phyloP scores from a whole-genome alignment of 169 alveolate species.

The Cryptosporidium sp. region DNA sequence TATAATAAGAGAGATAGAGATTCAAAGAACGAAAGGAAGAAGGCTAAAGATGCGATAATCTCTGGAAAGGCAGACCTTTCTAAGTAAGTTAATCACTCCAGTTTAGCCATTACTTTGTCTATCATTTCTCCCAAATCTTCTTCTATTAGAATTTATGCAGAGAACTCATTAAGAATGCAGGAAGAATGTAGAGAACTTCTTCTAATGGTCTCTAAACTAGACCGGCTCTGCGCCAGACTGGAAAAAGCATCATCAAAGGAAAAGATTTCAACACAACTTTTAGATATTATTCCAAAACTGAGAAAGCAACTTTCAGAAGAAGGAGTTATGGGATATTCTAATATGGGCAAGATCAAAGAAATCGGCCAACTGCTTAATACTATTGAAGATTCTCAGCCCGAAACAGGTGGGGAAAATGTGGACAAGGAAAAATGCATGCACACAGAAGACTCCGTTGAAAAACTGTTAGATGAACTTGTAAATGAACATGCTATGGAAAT shows the following conservation, averaged over 20 bases:
- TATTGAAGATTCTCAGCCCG: constrained; percentile 36
- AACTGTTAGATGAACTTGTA: constrained; percentile 28
- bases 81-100: constrained; percentile 27
- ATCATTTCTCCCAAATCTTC: neutral
- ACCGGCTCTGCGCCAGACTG: constrained; percentile 45
- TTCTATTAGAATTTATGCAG: constrained; percentile 46
- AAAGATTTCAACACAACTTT: constrained; percentile 38
- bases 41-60: constrained; percentile 61
- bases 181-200: constrained; percentile 52
- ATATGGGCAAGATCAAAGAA: constrained; percentile 31
- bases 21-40: constrained; percentile 45
- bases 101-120: neutral
- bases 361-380: constrained; percentile 22
- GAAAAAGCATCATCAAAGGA: constrained; percentile 52
- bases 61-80: constrained; percentile 47
- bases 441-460: constrained; percentile 9
- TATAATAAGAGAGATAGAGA: constrained; percentile 47
- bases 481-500: constrained; percentile 57
- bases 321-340: constrained; percentile 52
- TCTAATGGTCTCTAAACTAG: constrained; percentile 59
- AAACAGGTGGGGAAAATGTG: constrained; percentile 4
- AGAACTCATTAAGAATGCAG: constrained; percentile 52
- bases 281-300: constrained; percentile 48
- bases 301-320: constrained; percentile 55
- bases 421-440: neutral